These are phyloP conservation scores for Microdochium paspali DNA, from an alignment of 2,329 filamentous ascomycete species.

Conservation along the genomic window DNA sequence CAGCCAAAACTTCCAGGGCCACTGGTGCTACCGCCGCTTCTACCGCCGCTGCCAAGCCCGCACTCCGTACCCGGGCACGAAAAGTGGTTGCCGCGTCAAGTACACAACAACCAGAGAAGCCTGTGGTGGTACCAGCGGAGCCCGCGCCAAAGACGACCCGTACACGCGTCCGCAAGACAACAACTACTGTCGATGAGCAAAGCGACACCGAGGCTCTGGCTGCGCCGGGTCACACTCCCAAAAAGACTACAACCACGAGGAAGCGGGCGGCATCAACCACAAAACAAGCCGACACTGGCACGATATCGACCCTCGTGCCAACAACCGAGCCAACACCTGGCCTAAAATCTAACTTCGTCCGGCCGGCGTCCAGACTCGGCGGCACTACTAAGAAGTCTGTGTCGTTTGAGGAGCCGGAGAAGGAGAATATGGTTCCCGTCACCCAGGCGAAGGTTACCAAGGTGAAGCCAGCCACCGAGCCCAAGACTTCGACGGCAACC, in stretches of 20 bases:
- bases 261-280: constrained; percentile 21
- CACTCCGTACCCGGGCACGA: constrained; percentile 36
- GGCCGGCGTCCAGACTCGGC: constrained; percentile 13
- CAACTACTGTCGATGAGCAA: constrained; percentile 12
- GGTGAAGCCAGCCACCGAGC: constrained; percentile 18
- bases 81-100: constrained; percentile 14
- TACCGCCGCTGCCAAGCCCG: constrained; percentile 19
- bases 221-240: constrained; percentile 18
- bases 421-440: constrained; percentile 47
- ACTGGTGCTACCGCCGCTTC: constrained; percentile 2
- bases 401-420: constrained; percentile 55
- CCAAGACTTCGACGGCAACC: constrained; percentile 13
- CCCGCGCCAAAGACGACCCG: constrained; percentile 13
- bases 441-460: constrained; percentile 16
- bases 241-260: constrained; percentile 26
- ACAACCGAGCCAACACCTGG: constrained; percentile 21
- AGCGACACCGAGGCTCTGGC: constrained; percentile 15
- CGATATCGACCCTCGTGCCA: constrained; percentile 16
- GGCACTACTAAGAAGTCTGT: constrained; percentile 43
- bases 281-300: constrained; percentile 31
- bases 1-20: constrained; percentile 7
- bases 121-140: too few species aligned
- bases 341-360: constrained; percentile 29
- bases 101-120: constrained; percentile 5
- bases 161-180: constrained; percentile 19